Percentiles rank a stretch among this genome's conserved stretches.
Conservation (phyloP, 768 basidiomycete genomes). For the Suillus occidentalis region DNA sequence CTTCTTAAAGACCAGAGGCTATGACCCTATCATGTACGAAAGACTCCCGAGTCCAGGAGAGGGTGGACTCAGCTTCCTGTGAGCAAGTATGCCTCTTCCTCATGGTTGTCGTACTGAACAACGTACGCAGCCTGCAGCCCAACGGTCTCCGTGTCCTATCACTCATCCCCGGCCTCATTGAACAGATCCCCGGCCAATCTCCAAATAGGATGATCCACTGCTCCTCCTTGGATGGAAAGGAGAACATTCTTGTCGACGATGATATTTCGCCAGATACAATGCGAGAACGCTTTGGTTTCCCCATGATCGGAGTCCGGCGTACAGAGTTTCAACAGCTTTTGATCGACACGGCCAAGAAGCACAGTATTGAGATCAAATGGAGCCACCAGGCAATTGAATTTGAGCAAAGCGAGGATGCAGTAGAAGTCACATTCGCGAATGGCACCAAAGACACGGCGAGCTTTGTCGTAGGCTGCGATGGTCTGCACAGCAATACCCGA, state of each 20-base stretch:
- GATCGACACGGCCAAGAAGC: conserved; percentile 30
- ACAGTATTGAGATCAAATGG: conserved; percentile 36
- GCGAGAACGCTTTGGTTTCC: conserved; percentile 21
- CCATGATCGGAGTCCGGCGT: conserved; percentile 33
- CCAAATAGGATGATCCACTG: conserved; percentile 14
- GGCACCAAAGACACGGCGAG: conserved; percentile 36
- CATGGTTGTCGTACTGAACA: neutral
- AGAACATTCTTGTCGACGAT: conserved; percentile 27
- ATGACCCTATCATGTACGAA: conserved; percentile 39
- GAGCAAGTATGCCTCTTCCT: conserved; percentile 5
- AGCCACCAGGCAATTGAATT: conserved; percentile 33
- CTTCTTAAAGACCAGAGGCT: conserved; percentile 38
- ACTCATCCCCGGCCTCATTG: conserved; percentile 28
- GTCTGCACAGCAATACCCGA: conserved; percentile 43
- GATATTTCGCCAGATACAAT: conserved; percentile 23
- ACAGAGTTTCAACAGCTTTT: conserved; percentile 31
- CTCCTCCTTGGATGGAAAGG: conserved; percentile 26
- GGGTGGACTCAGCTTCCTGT: conserved; percentile 37
- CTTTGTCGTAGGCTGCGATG: conserved; percentile 46
- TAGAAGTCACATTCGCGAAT: conserved; percentile 35
- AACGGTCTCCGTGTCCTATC: conserved; percentile 30
- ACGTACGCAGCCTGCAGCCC: conserved; percentile 24
- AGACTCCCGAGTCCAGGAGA: conserved; percentile 18
- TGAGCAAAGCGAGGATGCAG: conserved; percentile 29
- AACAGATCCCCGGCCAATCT: conserved; percentile 22